Base-by-base conservation (phyloP, 352 stramenopile genomes). In the Stramenopiles sp. region DNA sequence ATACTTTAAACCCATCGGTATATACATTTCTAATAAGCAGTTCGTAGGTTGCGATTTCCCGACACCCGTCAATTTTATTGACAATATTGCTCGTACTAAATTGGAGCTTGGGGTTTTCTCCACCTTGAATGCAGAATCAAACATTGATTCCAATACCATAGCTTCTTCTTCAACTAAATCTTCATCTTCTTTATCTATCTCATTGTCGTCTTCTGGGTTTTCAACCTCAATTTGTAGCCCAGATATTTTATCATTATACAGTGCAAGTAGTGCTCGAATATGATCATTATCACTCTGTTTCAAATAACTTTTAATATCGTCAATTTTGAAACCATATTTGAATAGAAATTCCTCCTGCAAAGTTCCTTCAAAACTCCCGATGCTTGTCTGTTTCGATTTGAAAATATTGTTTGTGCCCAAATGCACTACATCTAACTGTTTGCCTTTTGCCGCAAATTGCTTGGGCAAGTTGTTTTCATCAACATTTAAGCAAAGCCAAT, bases 391-490 rank as follows among this genome's bases (percentile, higher is more conserved):
- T 78, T 78, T 78, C 14, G 4, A 8, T 14, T 78, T 78, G 22
- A 31, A 33, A 14, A 14, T 31, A 31, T 78, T 31, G 8, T 78
- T 33, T 78, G 4, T 78, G 22, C 31, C 71, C 30, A 33, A 14
- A 31, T 33, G 71, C 30, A 78, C 71, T 14, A 94, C 91, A 80
- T 96, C 91, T 22, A 96, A 85, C 67, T 96, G 91, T n/a, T 92
- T 95, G 27, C 91, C 91, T 75, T 90, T 85, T 0, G 92, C 90
- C 80, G 93, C 93, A 82, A 95, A 96, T 7, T 87, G 87, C 14
- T 78, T 44, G 8, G 80, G 83, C n/a, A 88, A 75, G 30, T 86
- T 55, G 33, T 86, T 75, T 31, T 87, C 84, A 0, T 67, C 31
- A 8, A 85, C 39, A 80, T 86, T 81, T n/a, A 87, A 25, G 67